Evolutionary conservation across 2,329 filamentous ascomycete genomes (phyloP).

Genomic region (Colletotrichum noveboracense): DNA sequence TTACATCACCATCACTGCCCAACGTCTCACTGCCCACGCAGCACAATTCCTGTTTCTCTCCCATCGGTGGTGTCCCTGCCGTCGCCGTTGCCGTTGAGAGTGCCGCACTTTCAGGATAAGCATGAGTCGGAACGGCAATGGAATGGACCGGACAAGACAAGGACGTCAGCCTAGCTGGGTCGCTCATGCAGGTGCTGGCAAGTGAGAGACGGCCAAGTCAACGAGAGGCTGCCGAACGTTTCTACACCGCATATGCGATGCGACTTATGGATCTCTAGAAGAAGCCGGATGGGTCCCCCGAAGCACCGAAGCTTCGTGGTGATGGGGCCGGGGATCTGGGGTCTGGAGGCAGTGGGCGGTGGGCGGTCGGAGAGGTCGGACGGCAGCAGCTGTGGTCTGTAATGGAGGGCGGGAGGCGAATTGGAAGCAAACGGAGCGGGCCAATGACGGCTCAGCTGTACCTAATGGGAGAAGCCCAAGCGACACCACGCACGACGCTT

Average conservation of each 20-base stretch:
- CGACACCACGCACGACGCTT: neutral
- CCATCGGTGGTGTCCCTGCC: neutral
- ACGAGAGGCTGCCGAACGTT: neutral
- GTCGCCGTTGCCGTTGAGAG: neutral
- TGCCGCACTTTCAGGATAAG: neutral
- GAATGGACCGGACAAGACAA: neutral
- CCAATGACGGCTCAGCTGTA: neutral
- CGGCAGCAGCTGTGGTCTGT: neutral
- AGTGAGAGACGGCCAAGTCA: conserved; percentile 23
- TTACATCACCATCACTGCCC: neutral
- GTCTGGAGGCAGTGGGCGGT: conserved; percentile 12
- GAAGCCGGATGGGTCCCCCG: neutral
- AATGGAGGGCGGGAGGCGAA: neutral
- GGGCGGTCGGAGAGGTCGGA: conserved; percentile 8
- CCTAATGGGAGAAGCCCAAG: neutral
- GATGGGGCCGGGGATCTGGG: neutral
- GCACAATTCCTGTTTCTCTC: neutral
- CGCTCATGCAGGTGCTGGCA: conserved; percentile 18
- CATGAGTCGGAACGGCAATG: neutral
- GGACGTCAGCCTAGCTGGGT: neutral
- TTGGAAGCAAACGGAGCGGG: neutral
- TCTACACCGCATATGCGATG: conserved; percentile 15
- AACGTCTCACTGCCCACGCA: neutral
- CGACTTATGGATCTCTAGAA: neutral
- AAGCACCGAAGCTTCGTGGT: neutral